A percentile compares a stretch with the other conserved stretches of the same genome.
Conservation (phyloP, 768 basidiomycete species). For the Chiua virens region DNA sequence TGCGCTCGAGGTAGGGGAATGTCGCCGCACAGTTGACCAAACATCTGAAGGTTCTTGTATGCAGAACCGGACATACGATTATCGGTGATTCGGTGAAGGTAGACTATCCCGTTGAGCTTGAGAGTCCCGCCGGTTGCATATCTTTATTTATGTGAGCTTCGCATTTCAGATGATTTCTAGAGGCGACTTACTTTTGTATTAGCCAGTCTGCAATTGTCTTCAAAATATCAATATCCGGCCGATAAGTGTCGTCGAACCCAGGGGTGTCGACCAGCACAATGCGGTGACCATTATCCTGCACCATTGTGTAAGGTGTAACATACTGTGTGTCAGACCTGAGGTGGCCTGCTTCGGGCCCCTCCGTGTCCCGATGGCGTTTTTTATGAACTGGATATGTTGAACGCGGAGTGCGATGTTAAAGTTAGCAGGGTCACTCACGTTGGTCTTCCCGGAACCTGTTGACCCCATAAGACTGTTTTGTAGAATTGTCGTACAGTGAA, state of each 20-base stretch:
- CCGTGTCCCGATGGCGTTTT: neutral
- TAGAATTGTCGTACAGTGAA: no score
- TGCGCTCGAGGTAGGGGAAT: conserved; percentile 27
- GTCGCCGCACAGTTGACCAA: conserved; percentile 36
- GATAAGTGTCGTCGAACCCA: conserved; percentile 17
- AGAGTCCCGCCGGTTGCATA: neutral
- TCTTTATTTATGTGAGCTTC: neutral
- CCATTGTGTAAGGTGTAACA: neutral
- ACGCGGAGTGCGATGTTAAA: neutral
- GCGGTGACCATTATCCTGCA: neutral
- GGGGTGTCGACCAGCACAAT: conserved; percentile 16
- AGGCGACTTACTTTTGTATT: conserved; percentile 6
- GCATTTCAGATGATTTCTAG: neutral
- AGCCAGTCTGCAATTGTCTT: conserved; percentile 12
- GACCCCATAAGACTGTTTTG: conserved; percentile 17
- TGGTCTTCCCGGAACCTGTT: conserved; percentile 23
- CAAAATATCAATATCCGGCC: conserved; percentile 7
- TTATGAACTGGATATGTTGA: no score
- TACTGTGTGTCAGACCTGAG: conserved; percentile 8
- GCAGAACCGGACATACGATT: conserved; percentile 32
- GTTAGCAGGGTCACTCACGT: conserved; percentile 4
- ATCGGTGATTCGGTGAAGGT: conserved; percentile 35
- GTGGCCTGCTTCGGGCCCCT: neutral
- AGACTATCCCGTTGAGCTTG: conserved; percentile 31
- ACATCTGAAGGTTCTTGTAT: conserved; percentile 32